A percentile compares a stretch with the other conserved stretches of the same genome.
These are phyloP conservation scores for Neofusicoccum ribis DNA, from an alignment of 2,329 filamentous ascomycete species.

Conservation along the genomic window DNA sequence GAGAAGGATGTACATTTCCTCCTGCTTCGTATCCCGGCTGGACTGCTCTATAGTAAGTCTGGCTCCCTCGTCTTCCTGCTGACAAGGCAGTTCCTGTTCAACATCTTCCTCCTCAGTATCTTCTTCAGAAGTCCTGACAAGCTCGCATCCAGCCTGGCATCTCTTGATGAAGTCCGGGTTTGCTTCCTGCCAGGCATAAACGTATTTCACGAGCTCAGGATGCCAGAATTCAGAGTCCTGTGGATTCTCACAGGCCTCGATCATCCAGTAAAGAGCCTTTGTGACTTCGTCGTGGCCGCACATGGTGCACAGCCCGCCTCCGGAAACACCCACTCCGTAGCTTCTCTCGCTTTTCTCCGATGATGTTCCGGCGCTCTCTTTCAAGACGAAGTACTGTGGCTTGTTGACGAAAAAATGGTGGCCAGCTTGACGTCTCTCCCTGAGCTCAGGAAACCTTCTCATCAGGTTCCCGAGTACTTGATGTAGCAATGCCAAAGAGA, in stretches of 20 bases:
- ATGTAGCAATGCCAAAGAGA: neutral
- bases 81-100: neutral
- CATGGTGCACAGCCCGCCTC: neutral
- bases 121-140: neutral
- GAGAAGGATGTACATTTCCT: neutral
- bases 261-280: neutral
- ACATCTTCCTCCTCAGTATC: neutral
- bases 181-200: neutral
- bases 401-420: neutral
- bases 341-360: no score
- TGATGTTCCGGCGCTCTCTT: neutral
- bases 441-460: neutral
- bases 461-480: accelerated
- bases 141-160: neutral
- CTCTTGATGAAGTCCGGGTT: neutral
- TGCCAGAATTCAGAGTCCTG: neutral
- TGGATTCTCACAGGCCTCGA: neutral
- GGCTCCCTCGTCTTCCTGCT: neutral
- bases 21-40: neutral
- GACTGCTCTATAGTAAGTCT: neutral
- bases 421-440: neutral
- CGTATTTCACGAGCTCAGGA: neutral
- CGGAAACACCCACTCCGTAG: neutral
- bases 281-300: neutral
- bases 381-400: neutral